phyloP scores from a whole-genome alignment of 306 rosid genomes.

The Acacia melanoxylon region DNA sequence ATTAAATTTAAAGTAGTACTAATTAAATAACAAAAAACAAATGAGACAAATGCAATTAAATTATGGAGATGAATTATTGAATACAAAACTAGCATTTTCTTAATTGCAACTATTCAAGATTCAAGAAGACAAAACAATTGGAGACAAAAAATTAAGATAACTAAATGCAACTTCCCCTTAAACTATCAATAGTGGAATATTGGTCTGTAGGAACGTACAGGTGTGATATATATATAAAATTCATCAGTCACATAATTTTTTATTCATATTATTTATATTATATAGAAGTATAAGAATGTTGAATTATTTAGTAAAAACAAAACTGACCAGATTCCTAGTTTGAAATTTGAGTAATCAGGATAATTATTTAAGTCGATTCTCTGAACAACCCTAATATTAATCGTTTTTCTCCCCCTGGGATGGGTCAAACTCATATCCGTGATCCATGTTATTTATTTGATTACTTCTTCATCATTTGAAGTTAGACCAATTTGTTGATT shows the following conservation, averaged over 20 bases:
- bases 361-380: background rate
- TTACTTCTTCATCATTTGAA: background rate
- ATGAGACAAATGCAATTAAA: background rate
- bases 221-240: too few species aligned
- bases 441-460: background rate
- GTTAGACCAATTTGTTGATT: background rate
- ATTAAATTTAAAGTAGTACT: background rate
- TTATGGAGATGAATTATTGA: background rate
- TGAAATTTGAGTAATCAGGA: background rate
- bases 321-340: background rate
- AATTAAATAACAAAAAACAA: background rate
- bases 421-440: background rate
- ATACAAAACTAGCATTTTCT: background rate
- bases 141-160: background rate
- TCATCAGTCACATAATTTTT: too few species aligned
- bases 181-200: background rate
- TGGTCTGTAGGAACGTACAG: background rate
- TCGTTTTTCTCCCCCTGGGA: background rate
- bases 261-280: background rate
- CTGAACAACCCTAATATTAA: background rate
- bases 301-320: background rate
- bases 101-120: background rate
- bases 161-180: background rate
- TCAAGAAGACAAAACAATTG: background rate
- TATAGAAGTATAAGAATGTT: background rate